These are phyloP conservation scores for Astrephomene gubernaculifera DNA, from an alignment of 139 green algal genomes.

Conservation along the genomic window DNA sequence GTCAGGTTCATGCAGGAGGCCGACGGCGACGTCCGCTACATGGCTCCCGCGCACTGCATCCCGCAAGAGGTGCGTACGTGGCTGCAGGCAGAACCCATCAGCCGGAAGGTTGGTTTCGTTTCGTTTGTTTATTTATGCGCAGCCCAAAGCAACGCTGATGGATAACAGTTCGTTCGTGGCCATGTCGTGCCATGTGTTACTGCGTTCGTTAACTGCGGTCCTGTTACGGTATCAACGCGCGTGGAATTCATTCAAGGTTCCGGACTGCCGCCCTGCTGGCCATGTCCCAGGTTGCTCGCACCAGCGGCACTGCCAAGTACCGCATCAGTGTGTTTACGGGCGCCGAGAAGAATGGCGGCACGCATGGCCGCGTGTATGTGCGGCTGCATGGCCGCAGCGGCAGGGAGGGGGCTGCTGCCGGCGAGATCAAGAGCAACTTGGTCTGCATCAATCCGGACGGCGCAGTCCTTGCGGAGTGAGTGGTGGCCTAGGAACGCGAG, in stretches of 20 bases:
- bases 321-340: slow-evolving; percentile 17
- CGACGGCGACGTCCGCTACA: slow-evolving; percentile 10
- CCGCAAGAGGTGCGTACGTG: slow-evolving; percentile 2
- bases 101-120: too few species aligned
- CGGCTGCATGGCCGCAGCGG: slow-evolving; percentile 13
- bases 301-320: slow-evolving; percentile 11
- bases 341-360: background rate
- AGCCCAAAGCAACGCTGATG: too few species aligned
- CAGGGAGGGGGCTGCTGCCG: background rate
- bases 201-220: too few species aligned
- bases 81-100: too few species aligned
- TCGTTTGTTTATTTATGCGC: too few species aligned
- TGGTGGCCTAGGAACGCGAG: background rate
- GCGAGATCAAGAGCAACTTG: slow-evolving; percentile 18
- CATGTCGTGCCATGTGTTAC: too few species aligned
- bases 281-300: background rate
- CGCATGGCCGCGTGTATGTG: background rate
- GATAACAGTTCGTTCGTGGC: too few species aligned
- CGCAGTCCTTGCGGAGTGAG: slow-evolving; percentile 1
- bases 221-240: too few species aligned
- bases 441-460: slow-evolving; percentile 20
- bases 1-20: slow-evolving; percentile 1
- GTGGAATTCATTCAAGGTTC: too few species aligned
- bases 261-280: background rate
- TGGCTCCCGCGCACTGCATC: background rate